Evolutionary conservation across 192 early-diverging fungal species (phyloP), one percentile per base, ranked within the genome.

Genomic region (Fimicolochytrium jonesii): DNA sequence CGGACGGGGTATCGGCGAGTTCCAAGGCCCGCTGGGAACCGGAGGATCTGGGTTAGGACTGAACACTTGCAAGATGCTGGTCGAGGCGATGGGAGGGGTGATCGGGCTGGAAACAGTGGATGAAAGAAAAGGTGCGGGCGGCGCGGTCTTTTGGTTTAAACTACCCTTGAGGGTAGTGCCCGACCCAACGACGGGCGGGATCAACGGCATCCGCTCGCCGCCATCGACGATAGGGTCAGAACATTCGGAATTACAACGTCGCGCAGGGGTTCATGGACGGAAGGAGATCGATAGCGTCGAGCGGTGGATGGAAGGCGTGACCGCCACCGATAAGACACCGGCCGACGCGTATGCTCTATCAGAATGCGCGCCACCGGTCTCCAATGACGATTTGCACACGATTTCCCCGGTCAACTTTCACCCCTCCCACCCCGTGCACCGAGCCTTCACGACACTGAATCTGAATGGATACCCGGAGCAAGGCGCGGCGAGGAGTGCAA

Each of bases 61-160:
- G 37, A 15, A 15, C 43, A 59, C 46, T 13, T 45, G 57, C 43
- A 46, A 13, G 15, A 59, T 59, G 57, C 15, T 31, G 22, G 57
- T 59, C 6, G 44, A 59, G 30, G 57, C 57, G 22, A 59, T 59
- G 57, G 39, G 41, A 45, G 57, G 57, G 17, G 7, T 17, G 6
- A 59, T 59, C 22, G 57, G 57, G 25, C 17, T 50, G 18, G 18
- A 50, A 25, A n/a, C n/a, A 13, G 43, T 30, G 5, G 42, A 59
- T 10, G 25, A 50, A 15, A 15, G 30, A 50, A 29, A 18, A 20
- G 41, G 41, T 11, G 5, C 13, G 10, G 13, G 6, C 4, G 57
- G 57, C 6, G 15, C 42, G 7, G 29, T 15, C 5, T 59, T 59
- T 30, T 59, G 57, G 57, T 43, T 59, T 25, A 59, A 45, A 22